These are phyloP conservation scores for Aspergillus egyptiacus DNA, from an alignment of 495 filamentous ascomycete genomes.

Conservation along the genomic window DNA sequence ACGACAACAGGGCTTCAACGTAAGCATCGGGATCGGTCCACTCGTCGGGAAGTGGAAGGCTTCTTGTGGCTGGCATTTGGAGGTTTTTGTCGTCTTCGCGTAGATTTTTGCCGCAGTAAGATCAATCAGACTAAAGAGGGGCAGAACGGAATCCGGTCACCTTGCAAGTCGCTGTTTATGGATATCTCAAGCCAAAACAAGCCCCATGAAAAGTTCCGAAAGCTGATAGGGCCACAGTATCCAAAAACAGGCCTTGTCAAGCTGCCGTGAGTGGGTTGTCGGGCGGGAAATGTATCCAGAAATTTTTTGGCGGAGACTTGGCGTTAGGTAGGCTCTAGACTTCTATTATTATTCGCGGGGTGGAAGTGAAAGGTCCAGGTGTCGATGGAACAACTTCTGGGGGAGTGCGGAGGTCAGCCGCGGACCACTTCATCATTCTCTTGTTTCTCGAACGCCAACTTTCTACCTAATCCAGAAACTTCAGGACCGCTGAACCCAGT, in stretches of 20 bases:
- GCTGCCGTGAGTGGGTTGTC: not conserved
- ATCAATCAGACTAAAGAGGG: not conserved
- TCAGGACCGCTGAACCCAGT: not conserved
- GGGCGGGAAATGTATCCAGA: conserved; percentile 1
- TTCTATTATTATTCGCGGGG: no score
- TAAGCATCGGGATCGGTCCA: conserved; percentile 63
- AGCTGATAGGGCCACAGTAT: not conserved
- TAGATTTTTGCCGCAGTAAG: not conserved
- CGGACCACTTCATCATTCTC: not conserved
- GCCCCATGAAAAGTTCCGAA: not conserved
- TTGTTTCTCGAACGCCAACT: not conserved
- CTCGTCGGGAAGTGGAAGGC: conserved; percentile 53
- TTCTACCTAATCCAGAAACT: not conserved
- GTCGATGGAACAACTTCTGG: not conserved
- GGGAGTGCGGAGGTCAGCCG: conserved; percentile 1
- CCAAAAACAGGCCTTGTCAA: not conserved
- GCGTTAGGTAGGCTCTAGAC: not conserved
- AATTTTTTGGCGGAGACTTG: not conserved
- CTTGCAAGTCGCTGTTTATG: not conserved
- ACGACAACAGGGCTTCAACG: conserved; percentile 68
- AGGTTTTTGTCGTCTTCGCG: conserved; percentile 4
- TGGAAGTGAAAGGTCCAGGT: conserved; percentile 3
- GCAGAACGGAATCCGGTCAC: not conserved
- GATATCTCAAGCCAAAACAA: not conserved
- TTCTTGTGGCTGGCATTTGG: conserved; percentile 19